Conservation (phyloP, 1,139 yeast species). For the Geotrichum bryndzae region DNA sequence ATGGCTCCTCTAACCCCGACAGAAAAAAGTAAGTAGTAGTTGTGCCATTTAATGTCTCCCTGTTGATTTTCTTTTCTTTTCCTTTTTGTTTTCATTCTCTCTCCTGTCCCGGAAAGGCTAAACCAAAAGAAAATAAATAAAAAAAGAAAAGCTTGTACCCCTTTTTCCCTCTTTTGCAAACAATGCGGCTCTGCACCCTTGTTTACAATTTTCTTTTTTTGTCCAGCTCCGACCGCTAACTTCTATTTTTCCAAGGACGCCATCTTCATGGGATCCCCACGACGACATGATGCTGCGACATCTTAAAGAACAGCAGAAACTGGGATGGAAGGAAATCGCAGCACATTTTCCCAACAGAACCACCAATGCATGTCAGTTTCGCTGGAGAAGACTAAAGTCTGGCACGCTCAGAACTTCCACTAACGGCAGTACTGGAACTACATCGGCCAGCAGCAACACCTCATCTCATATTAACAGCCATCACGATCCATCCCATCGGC, state of each 20-base stretch:
- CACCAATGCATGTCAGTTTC: constrained; percentile 76
- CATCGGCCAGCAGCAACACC: constrained; percentile 6
- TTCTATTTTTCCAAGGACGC: constrained; percentile 36
- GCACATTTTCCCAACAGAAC: constrained; percentile 63
- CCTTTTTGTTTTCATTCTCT: neutral
- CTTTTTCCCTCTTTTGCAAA: neutral
- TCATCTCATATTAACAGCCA: constrained; percentile 7
- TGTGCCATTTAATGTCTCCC: neutral
- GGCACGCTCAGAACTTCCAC: constrained; percentile 36
- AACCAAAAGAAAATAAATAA: neutral
- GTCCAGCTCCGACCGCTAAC: neutral
- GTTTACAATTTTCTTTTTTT: neutral
- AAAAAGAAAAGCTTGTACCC: neutral
- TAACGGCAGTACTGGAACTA: constrained; percentile 15
- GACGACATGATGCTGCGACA: constrained; percentile 65
- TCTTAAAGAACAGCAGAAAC: constrained; percentile 62
- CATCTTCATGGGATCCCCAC: constrained; percentile 73
- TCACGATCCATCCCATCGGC: neutral
- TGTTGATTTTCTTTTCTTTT: neutral
- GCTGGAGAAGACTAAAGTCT: constrained; percentile 64
- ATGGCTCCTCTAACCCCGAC: neutral
- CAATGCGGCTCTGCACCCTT: neutral
- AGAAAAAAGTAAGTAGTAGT: constrained; percentile 9
- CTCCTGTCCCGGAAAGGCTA: neutral
- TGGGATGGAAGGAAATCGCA: constrained; percentile 81